phyloP scores from a whole-genome alignment of 208 protist genomes.

The Entamoeba moshkovskii region DNA sequence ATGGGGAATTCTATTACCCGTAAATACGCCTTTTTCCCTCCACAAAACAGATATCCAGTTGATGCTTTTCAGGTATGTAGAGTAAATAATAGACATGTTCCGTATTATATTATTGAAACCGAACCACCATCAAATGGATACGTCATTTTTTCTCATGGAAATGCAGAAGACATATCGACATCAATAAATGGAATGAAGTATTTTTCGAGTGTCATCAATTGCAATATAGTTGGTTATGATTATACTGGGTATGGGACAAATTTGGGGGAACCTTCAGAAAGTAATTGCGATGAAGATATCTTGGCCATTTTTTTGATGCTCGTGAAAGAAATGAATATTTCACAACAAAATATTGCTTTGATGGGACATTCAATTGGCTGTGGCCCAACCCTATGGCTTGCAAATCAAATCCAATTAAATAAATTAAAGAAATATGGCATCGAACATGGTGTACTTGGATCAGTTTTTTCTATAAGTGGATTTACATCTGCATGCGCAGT shows the following conservation, averaged over 20 bases:
- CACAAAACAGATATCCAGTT: not conserved
- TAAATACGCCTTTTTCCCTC: not conserved
- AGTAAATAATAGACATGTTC: not conserved
- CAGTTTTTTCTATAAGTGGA: not conserved
- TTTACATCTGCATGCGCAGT: not conserved
- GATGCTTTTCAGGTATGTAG: not conserved
- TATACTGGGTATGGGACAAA: not conserved
- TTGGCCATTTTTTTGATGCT: not conserved
- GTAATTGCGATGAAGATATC: not conserved
- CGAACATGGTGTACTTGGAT: not conserved
- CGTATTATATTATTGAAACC: not conserved
- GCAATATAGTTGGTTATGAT: not conserved
- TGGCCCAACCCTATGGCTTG: not conserved
- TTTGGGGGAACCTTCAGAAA: not conserved
- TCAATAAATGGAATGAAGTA: not conserved
- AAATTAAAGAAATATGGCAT: not conserved
- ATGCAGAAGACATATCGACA: not conserved
- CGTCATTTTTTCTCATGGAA: not conserved
- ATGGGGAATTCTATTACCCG: not conserved
- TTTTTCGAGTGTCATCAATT: not conserved
- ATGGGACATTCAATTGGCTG: not conserved
- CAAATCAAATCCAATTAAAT: not conserved
- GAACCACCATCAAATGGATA: not conserved
- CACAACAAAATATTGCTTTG: not conserved
- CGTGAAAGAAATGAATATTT: not conserved